Evolutionary conservation across 2,329 filamentous ascomycete genomes (phyloP), one percentile per base, ranked within the genome.

Genomic region (Cladosporium sp.): DNA sequence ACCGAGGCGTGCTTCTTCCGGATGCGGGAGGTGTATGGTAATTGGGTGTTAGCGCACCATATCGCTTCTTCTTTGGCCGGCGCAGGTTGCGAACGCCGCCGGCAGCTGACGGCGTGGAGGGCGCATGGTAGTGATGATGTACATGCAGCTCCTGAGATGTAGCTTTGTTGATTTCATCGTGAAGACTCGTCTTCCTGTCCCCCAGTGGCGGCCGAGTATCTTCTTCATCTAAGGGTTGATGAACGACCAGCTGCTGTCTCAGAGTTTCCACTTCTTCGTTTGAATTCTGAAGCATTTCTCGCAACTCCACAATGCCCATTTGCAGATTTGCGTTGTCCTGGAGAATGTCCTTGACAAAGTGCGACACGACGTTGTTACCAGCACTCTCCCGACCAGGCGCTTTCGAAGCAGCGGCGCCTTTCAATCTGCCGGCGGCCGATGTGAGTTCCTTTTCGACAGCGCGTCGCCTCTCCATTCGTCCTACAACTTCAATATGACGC

Each of bases 241-340:
- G 89, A 41, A 83, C 80, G 54, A 86, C 69, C 20, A 97, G 75
- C 66, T 96, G 88, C 54, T 95, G 88, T 20, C 92, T 80, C 17
- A 99, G 72, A 38, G 80, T 81, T 65, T 96, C 89, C 3, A 97
- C 93, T 70, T 99, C 92, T 61, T 96, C 88, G 63, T 97, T 95
- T 3, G 92, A 96, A 65, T 82, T 90, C 62, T 89, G 80, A 18
- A 99, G 77, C 83, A 99, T 85, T 65, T 96, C 91, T 15, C 91
- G 80, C 42, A 99, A 73, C 71, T 99, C 93, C 47, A 91, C 82
- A 53, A 97, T 95, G 13, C 90, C 90, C 56, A 93, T 79, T 67
- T 99, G 93, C 39, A 99, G 74, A 60, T 89, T 96, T 8, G 91
- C 89, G 64, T 99, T 99, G 68, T 99, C 93, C 62, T 95, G 86